Base-by-base conservation (phyloP, 2,329 filamentous ascomycete genomes). In the Aaosphaeria pasadenensis region DNA sequence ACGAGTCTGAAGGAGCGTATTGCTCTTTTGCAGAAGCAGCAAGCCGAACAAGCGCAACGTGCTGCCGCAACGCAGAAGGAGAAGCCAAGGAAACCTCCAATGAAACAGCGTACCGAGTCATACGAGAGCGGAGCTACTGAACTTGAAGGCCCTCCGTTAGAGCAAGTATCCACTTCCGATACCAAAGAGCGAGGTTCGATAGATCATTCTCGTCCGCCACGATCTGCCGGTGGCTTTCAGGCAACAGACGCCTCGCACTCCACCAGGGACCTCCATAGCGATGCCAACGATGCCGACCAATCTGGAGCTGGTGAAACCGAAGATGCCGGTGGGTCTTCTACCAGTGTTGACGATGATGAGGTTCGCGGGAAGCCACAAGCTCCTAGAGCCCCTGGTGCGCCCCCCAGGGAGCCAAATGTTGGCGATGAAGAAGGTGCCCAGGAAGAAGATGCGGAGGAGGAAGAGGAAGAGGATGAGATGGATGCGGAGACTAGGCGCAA, bases 1-100 rank as follows among this genome's bases (percentile, higher is more conserved):
- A 88, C 90, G 47, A 96, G 89, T 58, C 71, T 99, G 52, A 99
- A 97, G 71, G 94, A 99, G 69, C 83, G 94, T 53, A 96, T 99
- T 73, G 94, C 94, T 30, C 76, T 96, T 45, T 77, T 99, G 11
- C 94, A 99, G 69, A 92, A 89, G 66, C 91, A 97, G 69, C 94
- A 99, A 71, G 77, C 89, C 66, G 94, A 97, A 65, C 89, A 94
- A 66, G 89, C 91, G 5, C 81, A 87, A 53, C 81, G 91, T 45
- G 88, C 92, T 71, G 88, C 88, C 6, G 83, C 86, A 11, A 36
- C 7, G 7, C 79, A 79, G 17, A 95, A 95, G 69, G 90, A 95
- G 61, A 96, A 95, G 71, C 85, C 89, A 7, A 95, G 91, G 74
- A 84, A 86, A 11, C 68, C 67, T 45, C 83, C 85, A 30, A 76